Conservation (phyloP, 1,284 basidiomycete species). For the Apiotrichum veenhuisii region DNA sequence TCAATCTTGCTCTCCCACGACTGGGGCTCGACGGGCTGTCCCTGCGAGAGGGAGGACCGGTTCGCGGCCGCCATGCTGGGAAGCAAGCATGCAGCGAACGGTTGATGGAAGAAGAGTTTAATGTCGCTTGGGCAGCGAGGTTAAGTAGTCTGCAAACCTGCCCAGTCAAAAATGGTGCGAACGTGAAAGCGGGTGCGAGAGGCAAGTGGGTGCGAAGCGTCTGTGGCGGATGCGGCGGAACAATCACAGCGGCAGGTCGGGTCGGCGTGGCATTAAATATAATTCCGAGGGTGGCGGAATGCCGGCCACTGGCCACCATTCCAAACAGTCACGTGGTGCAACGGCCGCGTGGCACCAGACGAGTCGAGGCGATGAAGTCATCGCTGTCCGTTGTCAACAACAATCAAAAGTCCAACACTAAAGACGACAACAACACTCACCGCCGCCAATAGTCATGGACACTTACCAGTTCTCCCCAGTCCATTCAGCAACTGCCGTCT, state of each 20-base stretch:
- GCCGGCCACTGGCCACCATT: too few relatives aligned
- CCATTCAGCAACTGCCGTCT: slow-evolving; percentile 22
- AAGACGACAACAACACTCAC: not conserved
- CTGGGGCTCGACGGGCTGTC: slow-evolving; percentile 20
- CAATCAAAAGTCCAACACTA: not conserved
- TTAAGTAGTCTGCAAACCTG: not conserved
- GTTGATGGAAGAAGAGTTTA: slow-evolving; percentile 1
- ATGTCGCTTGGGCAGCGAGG: too few relatives aligned
- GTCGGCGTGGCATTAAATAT: too few relatives aligned
- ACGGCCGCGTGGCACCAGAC: too few relatives aligned
- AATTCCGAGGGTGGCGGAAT: too few relatives aligned
- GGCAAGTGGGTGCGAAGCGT: not conserved
- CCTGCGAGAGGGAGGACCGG: slow-evolving; percentile 11
- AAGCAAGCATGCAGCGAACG: slow-evolving; percentile 7
- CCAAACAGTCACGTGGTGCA: too few relatives aligned
- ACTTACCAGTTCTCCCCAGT: slow-evolving; percentile 45
- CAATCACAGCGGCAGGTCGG: not conserved
- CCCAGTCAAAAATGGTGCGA: not conserved
- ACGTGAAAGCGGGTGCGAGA: not conserved
- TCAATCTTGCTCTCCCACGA: slow-evolving; percentile 53
- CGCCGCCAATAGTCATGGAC: slow-evolving; percentile 25
- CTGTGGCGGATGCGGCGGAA: too few relatives aligned
- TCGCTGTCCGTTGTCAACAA: not conserved
- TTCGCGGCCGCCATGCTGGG: slow-evolving; percentile 16
- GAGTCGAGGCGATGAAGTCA: not conserved